These are phyloP conservation scores for Saraca asoca DNA, from an alignment of 331 rosid species.

Conservation along the genomic window DNA sequence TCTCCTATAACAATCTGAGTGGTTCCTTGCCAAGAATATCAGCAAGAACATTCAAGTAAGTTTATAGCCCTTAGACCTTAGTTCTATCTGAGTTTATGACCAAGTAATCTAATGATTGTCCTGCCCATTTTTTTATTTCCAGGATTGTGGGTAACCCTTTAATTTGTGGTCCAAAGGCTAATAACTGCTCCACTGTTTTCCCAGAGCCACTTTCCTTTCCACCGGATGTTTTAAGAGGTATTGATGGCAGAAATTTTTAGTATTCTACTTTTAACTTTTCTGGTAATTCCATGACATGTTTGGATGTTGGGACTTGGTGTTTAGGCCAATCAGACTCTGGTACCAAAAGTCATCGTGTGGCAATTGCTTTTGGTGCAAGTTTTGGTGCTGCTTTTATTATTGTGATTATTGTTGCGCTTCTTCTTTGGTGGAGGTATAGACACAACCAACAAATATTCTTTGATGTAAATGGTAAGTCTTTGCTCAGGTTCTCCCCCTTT, in stretches of 20 bases:
- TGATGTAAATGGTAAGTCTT: conserved; percentile 79
- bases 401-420: conserved; percentile 58
- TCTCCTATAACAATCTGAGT: conserved; percentile 87
- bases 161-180: conserved; percentile 77
- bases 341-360: conserved; percentile 61
- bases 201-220: conserved; percentile 95
- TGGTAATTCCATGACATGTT: conserved; percentile 29
- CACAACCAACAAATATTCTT: conserved; percentile 95
- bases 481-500: neutral
- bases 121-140: conserved; percentile 29
- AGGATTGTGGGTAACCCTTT: conserved; percentile 92
- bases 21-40: conserved; percentile 85
- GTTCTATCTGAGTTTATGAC: conserved; percentile 24
- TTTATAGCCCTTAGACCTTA: neutral
- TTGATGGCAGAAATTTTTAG: conserved; percentile 13
- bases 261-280: conserved; percentile 18
- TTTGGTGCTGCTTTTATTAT: conserved; percentile 72
- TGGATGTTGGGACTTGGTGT: conserved; percentile 37
- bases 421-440: conserved; percentile 90
- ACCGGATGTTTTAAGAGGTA: conserved; percentile 72
- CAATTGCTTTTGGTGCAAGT: conserved; percentile 84
- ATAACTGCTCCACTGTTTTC: conserved; percentile 74
- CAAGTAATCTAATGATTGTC: conserved; percentile 7
- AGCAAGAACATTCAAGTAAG: conserved; percentile 98
- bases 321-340: conserved; percentile 59